These are phyloP conservation scores for Alternaria solani DNA, from an alignment of 2,329 filamentous ascomycete genomes.

Conservation along the genomic window DNA sequence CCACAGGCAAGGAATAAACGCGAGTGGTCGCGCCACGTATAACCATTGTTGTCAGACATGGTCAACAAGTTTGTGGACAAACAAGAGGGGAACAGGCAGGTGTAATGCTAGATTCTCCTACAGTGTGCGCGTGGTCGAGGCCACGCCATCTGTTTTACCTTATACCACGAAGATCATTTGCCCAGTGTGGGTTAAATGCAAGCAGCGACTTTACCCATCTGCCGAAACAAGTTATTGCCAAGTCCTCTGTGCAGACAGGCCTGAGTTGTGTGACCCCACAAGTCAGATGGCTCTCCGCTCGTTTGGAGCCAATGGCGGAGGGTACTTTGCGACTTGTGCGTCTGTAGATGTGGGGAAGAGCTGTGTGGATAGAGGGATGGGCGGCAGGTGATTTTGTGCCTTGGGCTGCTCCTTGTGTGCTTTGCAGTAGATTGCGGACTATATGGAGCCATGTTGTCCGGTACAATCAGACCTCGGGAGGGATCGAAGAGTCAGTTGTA, in stretches of 20 bases:
- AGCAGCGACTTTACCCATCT: slow-evolving; percentile 37
- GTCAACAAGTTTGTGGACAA: background rate
- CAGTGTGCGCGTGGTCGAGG: background rate
- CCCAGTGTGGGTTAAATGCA: slow-evolving; percentile 25
- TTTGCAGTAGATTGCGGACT: background rate
- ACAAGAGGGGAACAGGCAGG: background rate
- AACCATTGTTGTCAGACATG: slow-evolving; percentile 32
- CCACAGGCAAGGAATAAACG: slow-evolving; percentile 59
- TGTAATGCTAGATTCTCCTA: slow-evolving; percentile 2
- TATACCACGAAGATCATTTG: slow-evolving; percentile 31
- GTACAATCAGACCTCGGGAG: background rate
- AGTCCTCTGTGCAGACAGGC: slow-evolving; percentile 11
- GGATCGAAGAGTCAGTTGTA: background rate
- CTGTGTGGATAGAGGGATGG: slow-evolving; percentile 8
- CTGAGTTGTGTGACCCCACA: slow-evolving; percentile 39
- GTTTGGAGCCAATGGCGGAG: slow-evolving; percentile 16
- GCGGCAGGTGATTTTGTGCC: background rate
- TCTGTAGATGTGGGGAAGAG: slow-evolving; percentile 39
- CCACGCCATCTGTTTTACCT: slow-evolving; percentile 19
- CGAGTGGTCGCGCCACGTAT: slow-evolving; percentile 52
- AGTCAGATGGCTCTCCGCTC: slow-evolving; percentile 18
- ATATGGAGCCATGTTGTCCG: background rate
- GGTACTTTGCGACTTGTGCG: slow-evolving; percentile 29
- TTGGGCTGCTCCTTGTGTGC: background rate
- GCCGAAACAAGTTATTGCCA: slow-evolving; percentile 34